Base-by-base conservation (phyloP, 2,329 filamentous ascomycete species). In the Cucurbitaria berberidis region DNA sequence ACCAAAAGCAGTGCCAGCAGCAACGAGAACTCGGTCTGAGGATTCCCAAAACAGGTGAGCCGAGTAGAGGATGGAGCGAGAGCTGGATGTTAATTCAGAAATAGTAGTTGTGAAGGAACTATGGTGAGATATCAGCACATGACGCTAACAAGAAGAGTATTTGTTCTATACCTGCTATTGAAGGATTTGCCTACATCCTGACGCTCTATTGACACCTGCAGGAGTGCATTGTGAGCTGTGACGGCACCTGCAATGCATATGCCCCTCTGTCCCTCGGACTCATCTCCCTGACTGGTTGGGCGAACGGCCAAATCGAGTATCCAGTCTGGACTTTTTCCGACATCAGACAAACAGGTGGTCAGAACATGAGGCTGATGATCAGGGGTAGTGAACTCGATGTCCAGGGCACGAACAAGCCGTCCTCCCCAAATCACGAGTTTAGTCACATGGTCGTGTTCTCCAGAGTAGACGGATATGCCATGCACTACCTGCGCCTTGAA, bases 1-100 rank as follows among this genome's bases (percentile, higher is more conserved):
- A 3, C 95, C 95, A 75, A 98, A 98, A 1, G 93, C 92, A 0
- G 95, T 98, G 1, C 95, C 95, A 3, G 90, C 90, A 6, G 91
- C 91, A 45, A 97, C 84, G 18, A 97, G 81, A 40, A 96, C 79
- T 45, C 80, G 79, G 39, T 80, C 78, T 5, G 74, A 48, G 6
- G 82, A 81, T 7, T 86, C 75, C 82, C 88, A 90, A 34, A 81
- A 76, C 16, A 96, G 74, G 66, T 90, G 85, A 5, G 92, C 93
- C 15, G 91, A 90, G 74, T 96, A 99, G 7, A 99, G 81, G 48
- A 96, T 92, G 1, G 92, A 93, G 38, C 90, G 84, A 7, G 93
- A 89, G 15, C 87, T 87, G 5, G 86, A 85, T 11, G 82, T 78
- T 2, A 86, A 75, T 30, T 79, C 77, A 5, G 81, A 80, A 13